Percentiles rank a stretch among this genome's conserved stretches.
Conservation (phyloP, 2,329 filamentous ascomycete species). For the Colletotrichum tabaci region DNA sequence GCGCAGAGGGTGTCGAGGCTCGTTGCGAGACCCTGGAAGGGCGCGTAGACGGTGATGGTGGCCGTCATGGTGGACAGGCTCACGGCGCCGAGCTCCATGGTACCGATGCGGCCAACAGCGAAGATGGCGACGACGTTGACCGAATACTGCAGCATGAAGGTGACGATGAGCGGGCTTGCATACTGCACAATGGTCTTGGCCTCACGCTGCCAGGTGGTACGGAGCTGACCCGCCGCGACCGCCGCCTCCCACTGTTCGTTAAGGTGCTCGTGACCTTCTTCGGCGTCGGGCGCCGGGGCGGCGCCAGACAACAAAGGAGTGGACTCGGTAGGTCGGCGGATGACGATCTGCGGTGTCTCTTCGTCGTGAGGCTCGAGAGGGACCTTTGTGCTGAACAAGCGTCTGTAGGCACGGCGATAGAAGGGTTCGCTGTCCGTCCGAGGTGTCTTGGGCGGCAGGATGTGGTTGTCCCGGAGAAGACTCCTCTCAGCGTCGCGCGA, state of each 20-base stretch:
- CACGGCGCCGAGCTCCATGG: conserved; percentile 65
- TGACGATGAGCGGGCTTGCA: conserved; percentile 78
- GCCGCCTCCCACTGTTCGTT: conserved; percentile 89
- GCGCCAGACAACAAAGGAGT: conserved; percentile 55
- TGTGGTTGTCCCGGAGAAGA: conserved; percentile 75
- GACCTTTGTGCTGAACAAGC: conserved; percentile 71
- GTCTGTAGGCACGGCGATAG: conserved; percentile 60
- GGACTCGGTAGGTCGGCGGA: conserved; percentile 58
- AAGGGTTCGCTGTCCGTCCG: conserved; percentile 52
- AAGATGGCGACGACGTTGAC: conserved; percentile 88
- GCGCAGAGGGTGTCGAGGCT: conserved; percentile 93
- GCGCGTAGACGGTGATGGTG: conserved; percentile 83
- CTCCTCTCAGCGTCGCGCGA: conserved; percentile 72
- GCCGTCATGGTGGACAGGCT: conserved; percentile 79
- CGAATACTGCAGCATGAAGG: conserved; percentile 86
- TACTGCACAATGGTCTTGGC: conserved; percentile 83
- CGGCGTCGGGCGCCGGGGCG: conserved; percentile 23
- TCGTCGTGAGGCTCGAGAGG: conserved; percentile 56
- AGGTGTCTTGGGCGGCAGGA: conserved; percentile 73
- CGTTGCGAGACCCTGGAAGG: conserved; percentile 89
- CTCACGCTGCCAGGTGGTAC: conserved; percentile 93
- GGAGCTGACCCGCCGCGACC: conserved; percentile 83
- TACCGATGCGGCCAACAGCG: conserved; percentile 82
- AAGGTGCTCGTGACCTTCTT: conserved; percentile 66
- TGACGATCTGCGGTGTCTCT: conserved; percentile 49